These are phyloP conservation scores for Dactylellina cionopaga DNA, from an alignment of 2,329 filamentous ascomycete genomes.

Conservation along the genomic window DNA sequence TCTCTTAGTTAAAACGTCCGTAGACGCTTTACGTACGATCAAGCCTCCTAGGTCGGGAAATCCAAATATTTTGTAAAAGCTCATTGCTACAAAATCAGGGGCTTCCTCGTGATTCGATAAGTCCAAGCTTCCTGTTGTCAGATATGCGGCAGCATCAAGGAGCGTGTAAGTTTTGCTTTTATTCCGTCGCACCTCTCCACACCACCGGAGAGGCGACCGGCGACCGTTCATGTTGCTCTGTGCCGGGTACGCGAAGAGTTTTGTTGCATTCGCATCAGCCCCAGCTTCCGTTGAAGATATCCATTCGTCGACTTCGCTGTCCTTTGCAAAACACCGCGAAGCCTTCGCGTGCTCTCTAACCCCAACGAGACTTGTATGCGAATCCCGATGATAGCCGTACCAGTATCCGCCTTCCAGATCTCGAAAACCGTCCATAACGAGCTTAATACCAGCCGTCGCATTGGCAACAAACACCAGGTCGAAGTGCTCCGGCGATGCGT, in stretches of 20 bases:
- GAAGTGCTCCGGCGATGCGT: slow-evolving; percentile 81
- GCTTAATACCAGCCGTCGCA: slow-evolving; percentile 87
- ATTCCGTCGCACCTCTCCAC: slow-evolving; percentile 37
- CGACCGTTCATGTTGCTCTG: slow-evolving; percentile 65
- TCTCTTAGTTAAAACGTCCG: slow-evolving; percentile 67
- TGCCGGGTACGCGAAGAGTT: slow-evolving; percentile 64
- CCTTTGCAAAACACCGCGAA: slow-evolving; percentile 60
- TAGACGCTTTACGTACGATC: slow-evolving; percentile 68
- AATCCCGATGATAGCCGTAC: slow-evolving; percentile 83
- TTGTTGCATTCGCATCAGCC: slow-evolving; percentile 31
- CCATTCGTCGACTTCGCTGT: slow-evolving; percentile 62
- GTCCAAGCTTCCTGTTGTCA: slow-evolving; percentile 70
- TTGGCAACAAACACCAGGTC: slow-evolving; percentile 93
- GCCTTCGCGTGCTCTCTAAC: slow-evolving; percentile 65
- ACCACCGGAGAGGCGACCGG: slow-evolving; percentile 60
- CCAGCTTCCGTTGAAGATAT: slow-evolving; percentile 50
- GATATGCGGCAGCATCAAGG: slow-evolving; percentile 72
- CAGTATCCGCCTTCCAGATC: slow-evolving; percentile 73
- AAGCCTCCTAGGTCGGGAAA: slow-evolving; percentile 72
- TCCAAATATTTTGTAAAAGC: slow-evolving; percentile 75
- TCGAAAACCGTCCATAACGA: slow-evolving; percentile 81
- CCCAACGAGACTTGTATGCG: slow-evolving; percentile 88
- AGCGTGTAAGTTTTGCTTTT: slow-evolving; percentile 62
- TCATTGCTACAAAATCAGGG: slow-evolving; percentile 71
- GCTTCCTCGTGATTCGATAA: slow-evolving; percentile 65